Base-by-base conservation (phyloP, 257 asterid species). In the Thymus mandschuricus region DNA sequence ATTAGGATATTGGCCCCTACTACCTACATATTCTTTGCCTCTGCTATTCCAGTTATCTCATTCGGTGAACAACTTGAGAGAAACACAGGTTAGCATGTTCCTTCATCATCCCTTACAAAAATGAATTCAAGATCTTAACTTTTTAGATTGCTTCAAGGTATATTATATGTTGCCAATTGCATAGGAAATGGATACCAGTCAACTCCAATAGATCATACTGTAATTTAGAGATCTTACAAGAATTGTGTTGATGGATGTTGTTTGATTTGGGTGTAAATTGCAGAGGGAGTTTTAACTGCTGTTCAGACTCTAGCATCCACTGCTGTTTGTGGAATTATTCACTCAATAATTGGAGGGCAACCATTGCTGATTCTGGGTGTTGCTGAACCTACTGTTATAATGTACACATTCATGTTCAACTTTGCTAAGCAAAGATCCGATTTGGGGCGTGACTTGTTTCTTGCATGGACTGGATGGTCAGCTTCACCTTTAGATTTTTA, bases 381-480 rank as follows among this genome's bases (percentile, higher is more conserved):
- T 68, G 97, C 98, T 35, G 98, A 93, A 79, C 98, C 98, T 3
- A 93, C 98, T 56, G 98, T 93, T 12, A 85, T 93, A 40, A 93
- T 93, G 98, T 93, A 93, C 84, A 93, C 98, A 63, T 93, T 93
- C 89, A 91, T 93, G 97, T 93, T 86, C 75, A 73, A 83, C 82
- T 93, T 93, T 75, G 96, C 91, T 50, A 93, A 93, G 71, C 91
- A 85, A 70, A 78, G 92, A 62, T 65, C 91, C 0, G 96, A 86
- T 11, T 75, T 93, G 81, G 97, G 98, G 11, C 92, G 82, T 30
- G 82, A 86, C 34, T 41, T 93, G 74, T 93, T 93, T 72, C 97
- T 93, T 33, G 95, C 98, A 34, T 93, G 98, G 97, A 81, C 92
- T 38, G 98, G 95, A 78, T 93, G 98, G 98, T 92, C 62, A 75